Base-by-base conservation (phyloP, 73 alveolate genomes). In the Symbiodinium natans region DNA sequence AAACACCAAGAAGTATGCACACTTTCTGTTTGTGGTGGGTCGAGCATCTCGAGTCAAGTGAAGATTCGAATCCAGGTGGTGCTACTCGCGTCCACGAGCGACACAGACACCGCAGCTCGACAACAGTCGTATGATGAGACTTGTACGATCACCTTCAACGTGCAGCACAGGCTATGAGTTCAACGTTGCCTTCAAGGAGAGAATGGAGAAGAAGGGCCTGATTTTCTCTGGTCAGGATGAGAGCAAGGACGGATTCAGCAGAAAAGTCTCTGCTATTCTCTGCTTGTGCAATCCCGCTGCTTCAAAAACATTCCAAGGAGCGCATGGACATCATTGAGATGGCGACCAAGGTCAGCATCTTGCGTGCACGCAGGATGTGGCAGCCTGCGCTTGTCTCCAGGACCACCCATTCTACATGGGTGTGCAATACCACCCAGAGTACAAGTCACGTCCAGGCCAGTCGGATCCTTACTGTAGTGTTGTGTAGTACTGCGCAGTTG, bases 291-390 rank as follows among this genome's bases (percentile, higher is more conserved):
- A 46, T 6, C 59, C 59, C 6, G 59, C 13, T 46, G 6, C 59
- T 46, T 46, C 21, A 46, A 13, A 29, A 54, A 23, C 56, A 15
- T 86, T 25, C 40, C 13, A 82, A 90, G 97, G 98, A 92, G 98
- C 98, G 98, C 68, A 92, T 92, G 98, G 98, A 92, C 43, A 92
- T 92, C 92, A 77, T 92, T 33, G 98, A 92, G 77, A 90, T 90
- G 97, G 34, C 97, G 40, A 68, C 97, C 77, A 90, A 90, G 97
- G 97, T 71, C 97, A 0, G 43, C 1, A 33, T n/a, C 84, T 73
- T 29, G 31, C 82, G 41, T 34, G 41, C 83, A 56, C 5, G n/a
- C 63, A 48, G 17, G 63, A 10, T 48, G 63, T 17, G 63, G 63
- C 23, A 48, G 23, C 63, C 17, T 8, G 63, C 71, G 19, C 19